Evolutionary conservation across 305 asterid species (phyloP), one percentile per base, ranked within the genome.

Genomic region (Fraxinus nigra): DNA sequence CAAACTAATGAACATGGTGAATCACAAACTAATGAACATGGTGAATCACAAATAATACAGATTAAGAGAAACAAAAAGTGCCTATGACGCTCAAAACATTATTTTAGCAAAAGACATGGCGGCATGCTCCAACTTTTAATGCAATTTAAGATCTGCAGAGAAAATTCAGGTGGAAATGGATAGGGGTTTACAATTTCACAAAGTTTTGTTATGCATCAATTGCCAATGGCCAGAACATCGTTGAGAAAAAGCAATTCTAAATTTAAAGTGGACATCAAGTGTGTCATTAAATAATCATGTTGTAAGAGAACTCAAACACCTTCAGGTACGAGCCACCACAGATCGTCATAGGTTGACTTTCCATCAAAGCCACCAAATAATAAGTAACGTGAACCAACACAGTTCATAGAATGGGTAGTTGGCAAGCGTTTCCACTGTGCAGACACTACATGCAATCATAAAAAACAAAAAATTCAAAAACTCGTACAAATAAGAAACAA

Each of bases 241-340:
- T 51, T 37, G 43, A 56, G 48, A 28, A 69, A 51, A 28, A 67
- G 75, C 26, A 75, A 51, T 24, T 72, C 34, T 35, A 46, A 38
- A 34, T 22, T 79, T 1, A 37, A 38, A 67, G 16, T 61, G 24
- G 24, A 33, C 7, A 24, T 76, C 22, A 70, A 76, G 74, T 20
- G 13, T 16, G 18, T 74, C 26, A 34, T 14, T 7, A 59, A 54
- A 74, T 38, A 77, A 81, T 48, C 67, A 11, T 56, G 74, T 16
- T 56, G 67, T 34, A 34, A 80, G 69, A 83, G 73, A 73, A 72
- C 18, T 65, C 63, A 63, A 73, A 40, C 88, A 95, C 99, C 98
- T 90, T 92, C 97, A 74, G 99, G 97, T 82, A 96, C 94, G 84
- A 96, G 95, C 99, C 98, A 96, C 99, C 99, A 94, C 63, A 94